Evolutionary conservation across 2,329 filamentous ascomycete species (phyloP).

Genomic region (Clathrospora elynae): DNA sequence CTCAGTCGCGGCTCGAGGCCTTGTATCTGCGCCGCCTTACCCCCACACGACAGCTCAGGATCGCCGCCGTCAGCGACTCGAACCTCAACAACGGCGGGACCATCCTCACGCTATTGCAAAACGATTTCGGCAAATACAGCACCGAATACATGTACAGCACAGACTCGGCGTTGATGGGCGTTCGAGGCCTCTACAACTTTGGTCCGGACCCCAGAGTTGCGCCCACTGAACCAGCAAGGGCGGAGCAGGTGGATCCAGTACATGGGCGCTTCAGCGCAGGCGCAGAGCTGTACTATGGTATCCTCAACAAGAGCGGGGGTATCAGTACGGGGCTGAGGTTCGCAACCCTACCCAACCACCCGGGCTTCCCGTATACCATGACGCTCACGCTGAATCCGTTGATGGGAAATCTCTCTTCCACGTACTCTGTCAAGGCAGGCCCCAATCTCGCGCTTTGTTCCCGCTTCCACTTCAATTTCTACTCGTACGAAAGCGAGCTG

Average conservation of each 20-base stretch:
- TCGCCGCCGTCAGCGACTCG: constrained; percentile 77
- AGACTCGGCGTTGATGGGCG: constrained; percentile 84
- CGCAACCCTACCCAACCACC: constrained; percentile 78
- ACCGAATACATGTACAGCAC: constrained; percentile 91
- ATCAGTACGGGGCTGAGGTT: constrained; percentile 88
- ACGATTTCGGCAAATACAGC: constrained; percentile 85
- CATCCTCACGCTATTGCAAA: constrained; percentile 73
- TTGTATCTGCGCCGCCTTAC: constrained; percentile 79
- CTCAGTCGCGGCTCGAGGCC: constrained; percentile 83
- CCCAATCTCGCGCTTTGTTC: constrained; percentile 83
- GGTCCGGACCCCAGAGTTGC: constrained; percentile 67
- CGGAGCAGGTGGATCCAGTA: constrained; percentile 57
- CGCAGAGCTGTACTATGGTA: constrained; percentile 93
- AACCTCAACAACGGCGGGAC: constrained; percentile 76
- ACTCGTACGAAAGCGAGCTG: constrained; percentile 96
- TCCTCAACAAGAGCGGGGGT: constrained; percentile 90
- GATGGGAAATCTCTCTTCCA: constrained; percentile 90
- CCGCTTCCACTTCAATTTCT: constrained; percentile 95
- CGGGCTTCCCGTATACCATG: constrained; percentile 88
- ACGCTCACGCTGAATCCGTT: constrained; percentile 91
- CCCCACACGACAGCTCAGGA: constrained; percentile 76
- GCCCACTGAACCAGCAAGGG: constrained; percentile 29
- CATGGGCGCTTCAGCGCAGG: constrained; percentile 88
- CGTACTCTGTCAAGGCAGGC: constrained; percentile 88
- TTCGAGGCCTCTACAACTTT: constrained; percentile 93